Conservation (phyloP, 1,284 basidiomycete genomes). For the Ustilago cynodontis region DNA sequence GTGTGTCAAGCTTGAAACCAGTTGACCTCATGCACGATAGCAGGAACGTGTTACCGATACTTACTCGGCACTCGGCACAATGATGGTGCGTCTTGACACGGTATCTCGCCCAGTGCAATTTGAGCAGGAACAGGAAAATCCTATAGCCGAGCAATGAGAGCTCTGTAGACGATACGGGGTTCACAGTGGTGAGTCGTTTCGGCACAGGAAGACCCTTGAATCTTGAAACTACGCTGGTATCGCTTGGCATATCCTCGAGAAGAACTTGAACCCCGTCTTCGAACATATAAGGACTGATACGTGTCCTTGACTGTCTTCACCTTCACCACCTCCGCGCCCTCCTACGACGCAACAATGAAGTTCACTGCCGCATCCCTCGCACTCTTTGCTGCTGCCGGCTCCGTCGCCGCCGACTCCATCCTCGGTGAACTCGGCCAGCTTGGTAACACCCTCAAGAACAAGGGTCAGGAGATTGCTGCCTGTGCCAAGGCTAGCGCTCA, state of each 20-base stretch:
- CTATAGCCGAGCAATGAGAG: conserved; percentile 11
- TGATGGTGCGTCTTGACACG: neutral
- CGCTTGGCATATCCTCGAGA: neutral
- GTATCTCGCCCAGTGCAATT: neutral
- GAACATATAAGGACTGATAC: neutral
- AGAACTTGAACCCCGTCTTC: conserved; percentile 1
- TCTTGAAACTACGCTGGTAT: neutral
- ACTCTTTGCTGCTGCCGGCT: conserved; percentile 46
- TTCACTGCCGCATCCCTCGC: conserved; percentile 25
- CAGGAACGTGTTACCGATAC: conserved; percentile 25
- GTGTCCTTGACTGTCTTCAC: conserved; percentile 6
- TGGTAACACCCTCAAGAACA: conserved; percentile 33
- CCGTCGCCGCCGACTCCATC: conserved; percentile 47
- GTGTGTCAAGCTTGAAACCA: neutral
- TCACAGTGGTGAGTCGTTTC: too few relatives aligned
- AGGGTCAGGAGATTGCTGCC: conserved; percentile 28
- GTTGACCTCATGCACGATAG: conserved; percentile 24
- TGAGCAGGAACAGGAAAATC: conserved; percentile 12
- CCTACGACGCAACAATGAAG: conserved; percentile 20
- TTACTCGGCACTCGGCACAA: neutral
- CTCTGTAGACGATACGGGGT: too few relatives aligned
- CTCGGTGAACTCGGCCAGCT: conserved; percentile 49
- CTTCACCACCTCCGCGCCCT: conserved; percentile 6
- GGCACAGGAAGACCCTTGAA: neutral
- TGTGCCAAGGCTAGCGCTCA: conserved; percentile 33